Base-by-base conservation (phyloP, 805 yeast species). In the Yarrowia yakushimensis region DNA sequence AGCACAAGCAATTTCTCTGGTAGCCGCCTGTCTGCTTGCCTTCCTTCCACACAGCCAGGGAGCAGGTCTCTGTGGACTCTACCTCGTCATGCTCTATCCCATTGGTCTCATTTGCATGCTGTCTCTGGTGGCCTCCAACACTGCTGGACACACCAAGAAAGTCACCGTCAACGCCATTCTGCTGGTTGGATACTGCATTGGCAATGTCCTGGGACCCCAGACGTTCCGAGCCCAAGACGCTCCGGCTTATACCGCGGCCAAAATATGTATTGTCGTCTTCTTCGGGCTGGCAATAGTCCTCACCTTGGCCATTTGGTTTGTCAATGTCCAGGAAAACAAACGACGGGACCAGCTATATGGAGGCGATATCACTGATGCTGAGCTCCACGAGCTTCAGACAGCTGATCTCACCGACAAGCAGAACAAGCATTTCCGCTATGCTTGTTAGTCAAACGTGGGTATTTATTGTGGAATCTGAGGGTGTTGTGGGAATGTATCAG, bases 131-230 rank as follows among this genome's bases (percentile, higher is more conserved):
- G 72, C 76, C 23, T 75, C 82, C 2, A 80, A 87, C 70, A 80
- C 85, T 34, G 85, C 91, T 1, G 96, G 94, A 7, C 82, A 83
- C 66, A 86, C 93, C 20, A 88, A 88, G 73, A 85, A 86, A 67
- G 77, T 84, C 67, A 79, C 83, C 6, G 79, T 83, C 31, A 82
- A 83, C 62, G 85, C 86, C 7, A 71, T 85, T 36, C 80, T 80
- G 54, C 78, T 87, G 72, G 78, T 87, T 63, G 86, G 84, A 4
- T 88, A 85, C 70, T 83, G 88, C 42, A 80, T 83, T 41, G 88
- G 90, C 15, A 85, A 86, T 70, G 75, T 87, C 39, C 80, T 86
- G 63, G 93, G 92, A 2, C 91, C 94, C 7, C 90, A 86, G 72
- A 79, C 88, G 17, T 88, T 88, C 75, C 79, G 77, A 64, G 72